Evolutionary conservation across 1,139 yeast genomes (phyloP).

Genomic region (Geotrichum carabidarum): DNA sequence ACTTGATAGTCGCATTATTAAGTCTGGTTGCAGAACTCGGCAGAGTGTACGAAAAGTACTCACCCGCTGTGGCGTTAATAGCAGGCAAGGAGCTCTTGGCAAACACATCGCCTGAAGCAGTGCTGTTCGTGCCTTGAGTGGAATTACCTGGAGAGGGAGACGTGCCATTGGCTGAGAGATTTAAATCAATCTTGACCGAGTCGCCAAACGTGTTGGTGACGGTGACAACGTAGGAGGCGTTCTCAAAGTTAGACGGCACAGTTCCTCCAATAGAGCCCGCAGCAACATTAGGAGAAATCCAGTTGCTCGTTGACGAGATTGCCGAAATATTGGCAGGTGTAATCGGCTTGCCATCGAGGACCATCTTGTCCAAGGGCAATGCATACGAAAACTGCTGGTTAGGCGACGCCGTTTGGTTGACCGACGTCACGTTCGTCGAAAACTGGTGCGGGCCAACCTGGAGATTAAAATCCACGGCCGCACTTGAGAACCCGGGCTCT

Average conservation of each 20-base stretch:
- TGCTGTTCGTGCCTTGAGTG: slow-evolving; percentile 4
- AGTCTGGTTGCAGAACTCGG: slow-evolving; percentile 42
- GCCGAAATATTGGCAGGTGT: slow-evolving; percentile 49
- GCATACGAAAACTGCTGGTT: slow-evolving; percentile 50
- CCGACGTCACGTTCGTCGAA: slow-evolving; percentile 50
- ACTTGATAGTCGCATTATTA: slow-evolving; percentile 21
- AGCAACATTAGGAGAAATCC: slow-evolving; percentile 49
- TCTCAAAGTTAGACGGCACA: slow-evolving; percentile 49
- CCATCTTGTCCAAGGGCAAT: slow-evolving; percentile 57
- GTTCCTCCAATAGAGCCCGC: slow-evolving; percentile 43
- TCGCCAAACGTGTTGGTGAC: slow-evolving; percentile 63
- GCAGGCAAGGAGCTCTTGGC: slow-evolving; percentile 25
- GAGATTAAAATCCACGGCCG: slow-evolving; percentile 61
- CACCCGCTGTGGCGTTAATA: slow-evolving; percentile 64
- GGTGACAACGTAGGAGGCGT: slow-evolving; percentile 44
- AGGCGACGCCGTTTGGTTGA: slow-evolving; percentile 57
- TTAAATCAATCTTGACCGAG: slow-evolving; percentile 55
- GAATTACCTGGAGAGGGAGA: neutral
- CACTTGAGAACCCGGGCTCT: slow-evolving; percentile 68
- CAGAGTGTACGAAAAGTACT: slow-evolving; percentile 50
- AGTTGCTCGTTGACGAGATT: slow-evolving; percentile 48
- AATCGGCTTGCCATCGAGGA: slow-evolving; percentile 55
- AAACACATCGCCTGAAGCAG: slow-evolving; percentile 13
- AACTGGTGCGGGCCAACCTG: slow-evolving; percentile 85
- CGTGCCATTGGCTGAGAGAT: slow-evolving; percentile 23